Evolutionary conservation across 2,329 filamentous ascomycete genomes (phyloP).

Genomic region (Helminthosporium solani): DNA sequence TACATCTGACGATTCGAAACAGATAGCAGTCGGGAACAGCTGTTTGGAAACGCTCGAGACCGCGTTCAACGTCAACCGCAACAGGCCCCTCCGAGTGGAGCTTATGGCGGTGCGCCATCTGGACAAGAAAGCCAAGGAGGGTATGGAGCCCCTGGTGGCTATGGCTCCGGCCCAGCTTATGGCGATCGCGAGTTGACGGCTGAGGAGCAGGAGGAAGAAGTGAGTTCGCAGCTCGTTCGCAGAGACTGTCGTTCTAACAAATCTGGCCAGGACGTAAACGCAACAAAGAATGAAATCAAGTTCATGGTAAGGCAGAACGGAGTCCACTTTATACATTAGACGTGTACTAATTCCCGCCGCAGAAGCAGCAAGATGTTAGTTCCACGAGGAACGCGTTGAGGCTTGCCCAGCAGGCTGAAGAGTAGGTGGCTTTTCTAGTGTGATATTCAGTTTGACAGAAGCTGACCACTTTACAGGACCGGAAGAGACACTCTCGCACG

Average conservation of each 20-base stretch:
- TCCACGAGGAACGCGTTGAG: conserved; percentile 64
- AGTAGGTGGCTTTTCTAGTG: conserved; percentile 33
- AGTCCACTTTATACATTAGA: no score
- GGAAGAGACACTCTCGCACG: conserved; percentile 52
- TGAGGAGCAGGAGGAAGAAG: conserved; percentile 74
- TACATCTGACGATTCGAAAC: conserved; percentile 18
- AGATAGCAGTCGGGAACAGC: conserved; percentile 61
- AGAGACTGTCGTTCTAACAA: no score
- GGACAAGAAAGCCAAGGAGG: conserved; percentile 22
- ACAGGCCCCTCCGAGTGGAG: conserved; percentile 31
- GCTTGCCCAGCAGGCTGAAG: conserved; percentile 67
- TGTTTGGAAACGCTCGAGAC: conserved; percentile 62
- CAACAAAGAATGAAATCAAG: conserved; percentile 66
- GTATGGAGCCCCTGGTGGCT: conserved; percentile 35
- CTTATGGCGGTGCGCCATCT: conserved; percentile 18
- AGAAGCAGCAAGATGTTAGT: conserved; percentile 57
- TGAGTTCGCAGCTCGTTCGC: no score
- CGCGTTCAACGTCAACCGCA: conserved; percentile 46
- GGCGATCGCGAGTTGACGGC: conserved; percentile 77
- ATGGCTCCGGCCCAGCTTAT: conserved; percentile 48
- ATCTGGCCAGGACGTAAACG: conserved; percentile 65
- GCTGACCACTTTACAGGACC: conserved; percentile 37
- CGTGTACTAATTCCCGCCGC: no score
- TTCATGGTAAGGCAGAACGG: conserved; percentile 54
- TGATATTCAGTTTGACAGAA: background rate